Evolutionary conservation across 2,329 filamentous ascomycete genomes (phyloP).

Genomic region (Beauveria varroae): DNA sequence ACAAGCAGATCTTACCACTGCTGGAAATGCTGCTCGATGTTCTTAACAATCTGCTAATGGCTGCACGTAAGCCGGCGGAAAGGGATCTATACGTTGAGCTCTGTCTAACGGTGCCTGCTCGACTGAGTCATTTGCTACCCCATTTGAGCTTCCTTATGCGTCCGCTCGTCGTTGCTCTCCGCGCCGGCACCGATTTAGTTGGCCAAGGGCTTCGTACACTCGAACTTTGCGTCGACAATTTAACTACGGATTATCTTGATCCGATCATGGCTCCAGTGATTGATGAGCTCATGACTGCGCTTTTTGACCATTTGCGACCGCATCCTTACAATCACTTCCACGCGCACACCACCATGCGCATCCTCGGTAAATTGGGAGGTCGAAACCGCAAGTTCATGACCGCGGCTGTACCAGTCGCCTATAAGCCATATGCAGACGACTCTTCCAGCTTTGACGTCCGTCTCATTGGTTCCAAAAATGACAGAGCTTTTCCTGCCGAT

Average conservation of each 20-base stretch:
- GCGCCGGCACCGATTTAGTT: slow-evolving; percentile 86
- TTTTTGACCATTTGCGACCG: slow-evolving; percentile 92
- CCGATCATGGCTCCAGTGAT: slow-evolving; percentile 99
- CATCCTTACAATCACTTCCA: slow-evolving; percentile 96
- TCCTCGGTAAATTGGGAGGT: slow-evolving; percentile 91
- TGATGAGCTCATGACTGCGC: slow-evolving; percentile 93
- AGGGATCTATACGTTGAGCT: slow-evolving; percentile 95
- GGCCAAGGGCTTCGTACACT: slow-evolving; percentile 89
- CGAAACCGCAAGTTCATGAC: slow-evolving; percentile 94
- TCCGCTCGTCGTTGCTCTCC: slow-evolving; percentile 88
- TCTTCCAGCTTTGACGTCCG: slow-evolving; percentile 79
- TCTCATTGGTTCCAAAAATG: slow-evolving; percentile 81
- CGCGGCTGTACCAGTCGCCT: slow-evolving; percentile 75
- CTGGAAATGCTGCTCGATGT: slow-evolving; percentile 97
- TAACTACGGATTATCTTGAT: slow-evolving; percentile 95
- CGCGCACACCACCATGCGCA: slow-evolving; percentile 94
- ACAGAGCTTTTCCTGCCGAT: slow-evolving; percentile 78
- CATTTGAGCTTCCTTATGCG: slow-evolving; percentile 97
- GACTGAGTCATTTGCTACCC: slow-evolving; percentile 87
- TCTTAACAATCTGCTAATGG: slow-evolving; percentile 86
- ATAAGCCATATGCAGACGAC: slow-evolving; percentile 82
- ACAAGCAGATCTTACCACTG: slow-evolving; percentile 94
- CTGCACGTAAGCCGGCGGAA: slow-evolving; percentile 82
- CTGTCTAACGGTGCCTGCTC: slow-evolving; percentile 88
- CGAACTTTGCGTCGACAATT: slow-evolving; percentile 94